Conservation (phyloP, 805 yeast genomes). For the Saccharomycodes ludwigii region DNA sequence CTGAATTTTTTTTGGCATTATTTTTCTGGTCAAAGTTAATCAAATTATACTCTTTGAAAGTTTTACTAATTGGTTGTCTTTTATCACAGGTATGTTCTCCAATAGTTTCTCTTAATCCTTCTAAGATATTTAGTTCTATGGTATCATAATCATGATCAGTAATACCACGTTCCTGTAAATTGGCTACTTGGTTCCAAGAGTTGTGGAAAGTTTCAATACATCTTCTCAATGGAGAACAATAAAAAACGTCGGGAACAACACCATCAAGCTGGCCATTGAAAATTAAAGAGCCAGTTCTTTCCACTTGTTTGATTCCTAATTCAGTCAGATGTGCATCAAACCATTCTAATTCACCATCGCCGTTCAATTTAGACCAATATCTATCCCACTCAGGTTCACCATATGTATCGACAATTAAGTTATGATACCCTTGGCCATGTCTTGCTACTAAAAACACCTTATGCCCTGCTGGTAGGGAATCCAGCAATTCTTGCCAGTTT, state of each 20-base stretch:
- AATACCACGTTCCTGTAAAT: conserved; percentile 23
- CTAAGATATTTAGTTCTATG: conserved; percentile 23
- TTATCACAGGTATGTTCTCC: conserved; percentile 52
- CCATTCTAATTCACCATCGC: conserved; percentile 44
- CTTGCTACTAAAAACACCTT: conserved; percentile 45
- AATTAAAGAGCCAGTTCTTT: conserved; percentile 24
- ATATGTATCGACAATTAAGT: conserved; percentile 39
- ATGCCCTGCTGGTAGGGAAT: no score
- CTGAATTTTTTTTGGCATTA: no score
- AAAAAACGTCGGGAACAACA: conserved; percentile 44
- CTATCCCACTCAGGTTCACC: conserved; percentile 47
- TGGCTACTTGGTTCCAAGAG: conserved; percentile 43
- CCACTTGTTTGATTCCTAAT: conserved; percentile 44
- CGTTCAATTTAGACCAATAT: conserved; percentile 38
- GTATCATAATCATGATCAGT: not conserved
- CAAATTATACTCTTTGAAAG: conserved; percentile 20
- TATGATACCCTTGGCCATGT: conserved; percentile 64
- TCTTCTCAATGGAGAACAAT: conserved; percentile 53
- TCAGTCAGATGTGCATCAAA: conserved; percentile 42
- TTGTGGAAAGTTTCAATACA: conserved; percentile 42
- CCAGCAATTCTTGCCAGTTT: no score
- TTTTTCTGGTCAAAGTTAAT: not conserved
- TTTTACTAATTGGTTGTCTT: conserved; percentile 29
- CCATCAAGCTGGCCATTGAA: conserved; percentile 27
- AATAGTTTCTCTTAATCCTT: conserved; percentile 46